Evolutionary conservation across 1,139 yeast genomes (phyloP).

Genomic region (Kodamaea derodonti): DNA sequence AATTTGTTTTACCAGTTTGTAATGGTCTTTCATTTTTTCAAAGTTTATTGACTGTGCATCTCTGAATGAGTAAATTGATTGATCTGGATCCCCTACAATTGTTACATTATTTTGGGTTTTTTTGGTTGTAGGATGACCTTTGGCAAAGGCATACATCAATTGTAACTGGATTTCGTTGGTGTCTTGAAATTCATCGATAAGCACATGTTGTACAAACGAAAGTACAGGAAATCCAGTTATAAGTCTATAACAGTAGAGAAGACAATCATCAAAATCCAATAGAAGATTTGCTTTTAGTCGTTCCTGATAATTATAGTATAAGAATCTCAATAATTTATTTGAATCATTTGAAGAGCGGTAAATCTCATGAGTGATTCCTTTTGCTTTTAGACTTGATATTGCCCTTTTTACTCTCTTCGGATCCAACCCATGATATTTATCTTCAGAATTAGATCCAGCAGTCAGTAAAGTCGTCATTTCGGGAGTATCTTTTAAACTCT

Average conservation of each 20-base stretch:
- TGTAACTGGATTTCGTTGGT: slow-evolving; percentile 75
- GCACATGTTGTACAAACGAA: slow-evolving; percentile 57
- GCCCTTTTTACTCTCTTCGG: slow-evolving; percentile 35
- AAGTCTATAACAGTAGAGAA: slow-evolving; percentile 52
- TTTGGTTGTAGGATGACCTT: slow-evolving; percentile 24
- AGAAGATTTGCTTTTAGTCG: slow-evolving; percentile 37
- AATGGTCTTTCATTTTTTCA: slow-evolving; percentile 49
- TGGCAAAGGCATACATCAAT: slow-evolving; percentile 59
- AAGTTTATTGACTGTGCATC: slow-evolving; percentile 75
- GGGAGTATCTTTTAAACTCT: slow-evolving; percentile 24
- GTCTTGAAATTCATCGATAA: slow-evolving; percentile 95
- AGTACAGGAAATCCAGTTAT: slow-evolving; percentile 45
- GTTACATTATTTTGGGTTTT: slow-evolving; percentile 51
- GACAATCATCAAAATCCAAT: slow-evolving; percentile 82
- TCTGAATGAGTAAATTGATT: slow-evolving; percentile 86
- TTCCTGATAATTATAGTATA: slow-evolving; percentile 54
- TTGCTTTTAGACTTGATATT: slow-evolving; percentile 53
- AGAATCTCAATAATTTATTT: slow-evolving; percentile 18
- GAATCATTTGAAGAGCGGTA: slow-evolving; percentile 16
- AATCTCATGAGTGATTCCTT: slow-evolving; percentile 38
- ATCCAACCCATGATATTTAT: slow-evolving; percentile 29
- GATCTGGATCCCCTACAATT: slow-evolving; percentile 95
- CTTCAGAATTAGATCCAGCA: slow-evolving; percentile 12
- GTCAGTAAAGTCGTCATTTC: slow-evolving; percentile 9
- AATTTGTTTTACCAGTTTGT: slow-evolving; percentile 26